A percentile compares a stretch with the other conserved stretches of the same genome.
Conservation (phyloP, 768 basidiomycete genomes). For the Leucocoprinus leucothites region DNA sequence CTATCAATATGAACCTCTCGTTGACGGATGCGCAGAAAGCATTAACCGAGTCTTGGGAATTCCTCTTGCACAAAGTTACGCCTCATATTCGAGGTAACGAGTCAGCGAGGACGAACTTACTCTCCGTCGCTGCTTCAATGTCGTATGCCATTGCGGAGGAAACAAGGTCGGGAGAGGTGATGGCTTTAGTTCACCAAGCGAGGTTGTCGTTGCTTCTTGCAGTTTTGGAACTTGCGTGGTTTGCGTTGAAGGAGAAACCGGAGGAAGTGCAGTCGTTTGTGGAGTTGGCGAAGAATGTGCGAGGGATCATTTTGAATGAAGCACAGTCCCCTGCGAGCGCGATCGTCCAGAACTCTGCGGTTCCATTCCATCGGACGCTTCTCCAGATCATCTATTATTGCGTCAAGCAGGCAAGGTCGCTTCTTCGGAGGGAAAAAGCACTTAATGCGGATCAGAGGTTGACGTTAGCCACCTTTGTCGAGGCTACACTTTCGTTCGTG, state of each 20-base stretch:
- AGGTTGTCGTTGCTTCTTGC: conserved; percentile 72
- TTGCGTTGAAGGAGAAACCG: conserved; percentile 53
- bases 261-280: conserved; percentile 58
- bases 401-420: conserved; percentile 54
- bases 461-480: conserved; percentile 55
- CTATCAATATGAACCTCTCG: conserved; percentile 87
- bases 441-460: conserved; percentile 62
- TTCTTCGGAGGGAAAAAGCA: conserved; percentile 45
- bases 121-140: conserved; percentile 58
- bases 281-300: conserved; percentile 57
- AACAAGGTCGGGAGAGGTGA: conserved; percentile 75
- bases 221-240: conserved; percentile 80
- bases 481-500: conserved; percentile 59
- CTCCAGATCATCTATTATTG: conserved; percentile 83
- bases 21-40: conserved; percentile 75
- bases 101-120: conserved; percentile 50
- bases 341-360: conserved; percentile 58
- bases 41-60: conserved; percentile 76
- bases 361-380: conserved; percentile 76
- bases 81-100: conserved; percentile 63
- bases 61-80: conserved; percentile 59
- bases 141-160: conserved; percentile 69
- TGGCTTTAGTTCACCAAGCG: conserved; percentile 75
- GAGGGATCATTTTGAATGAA: conserved; percentile 67
- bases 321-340: conserved; percentile 73